These are phyloP conservation scores for Hypericum perforatum DNA, from an alignment of 345 rosid species.

Conservation along the genomic window DNA sequence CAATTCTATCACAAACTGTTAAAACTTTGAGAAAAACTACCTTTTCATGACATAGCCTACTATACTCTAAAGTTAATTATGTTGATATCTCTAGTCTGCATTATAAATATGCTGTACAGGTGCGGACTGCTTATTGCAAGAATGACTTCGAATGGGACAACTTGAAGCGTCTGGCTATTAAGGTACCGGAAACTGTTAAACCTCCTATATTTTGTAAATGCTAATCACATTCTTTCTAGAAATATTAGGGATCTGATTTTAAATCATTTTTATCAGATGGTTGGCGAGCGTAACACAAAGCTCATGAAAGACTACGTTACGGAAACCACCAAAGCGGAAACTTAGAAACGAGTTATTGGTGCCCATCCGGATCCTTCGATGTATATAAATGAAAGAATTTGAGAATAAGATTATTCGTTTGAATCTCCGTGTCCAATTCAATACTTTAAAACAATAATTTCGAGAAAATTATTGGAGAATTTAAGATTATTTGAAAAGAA, in stretches of 20 bases:
- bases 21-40: no score
- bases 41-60: background rate
- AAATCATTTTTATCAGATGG: constrained; percentile 31
- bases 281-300: constrained; percentile 48
- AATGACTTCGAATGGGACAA: constrained; percentile 89
- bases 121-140: constrained; percentile 72
- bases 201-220: no score
- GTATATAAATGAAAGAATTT: no score
- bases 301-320: constrained; percentile 68
- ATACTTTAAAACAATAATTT: no score
- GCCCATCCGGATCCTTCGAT: background rate
- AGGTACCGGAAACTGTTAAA: constrained; percentile 38
- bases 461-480: no score
- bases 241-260: no score
- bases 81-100: background rate
- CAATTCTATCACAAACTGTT: no score
- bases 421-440: no score
- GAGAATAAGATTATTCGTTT: no score
- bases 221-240: background rate
- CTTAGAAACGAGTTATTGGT: no score
- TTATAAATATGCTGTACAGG: constrained; percentile 29
- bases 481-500: no score
- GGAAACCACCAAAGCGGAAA: constrained; percentile 43
- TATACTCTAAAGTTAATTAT: background rate
- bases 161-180: constrained; percentile 37